These are phyloP conservation scores for Verticillium klebahnii DNA, from an alignment of 2,329 filamentous ascomycete genomes.

Conservation along the genomic window DNA sequence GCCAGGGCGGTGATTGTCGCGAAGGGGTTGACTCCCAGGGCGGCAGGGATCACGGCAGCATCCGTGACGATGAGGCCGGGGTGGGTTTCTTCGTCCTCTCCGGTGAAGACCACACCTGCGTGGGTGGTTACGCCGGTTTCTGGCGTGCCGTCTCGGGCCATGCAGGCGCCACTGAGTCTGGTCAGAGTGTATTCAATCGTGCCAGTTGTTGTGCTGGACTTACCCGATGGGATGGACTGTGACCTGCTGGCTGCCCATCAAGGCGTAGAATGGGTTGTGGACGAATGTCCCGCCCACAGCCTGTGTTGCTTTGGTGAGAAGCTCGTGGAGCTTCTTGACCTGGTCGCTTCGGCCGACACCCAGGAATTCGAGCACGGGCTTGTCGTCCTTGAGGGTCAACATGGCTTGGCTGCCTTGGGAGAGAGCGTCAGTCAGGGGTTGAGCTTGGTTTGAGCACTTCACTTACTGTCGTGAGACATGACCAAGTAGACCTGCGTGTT, in stretches of 20 bases:
- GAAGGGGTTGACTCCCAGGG: conserved; percentile 62
- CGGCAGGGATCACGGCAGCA: conserved; percentile 55
- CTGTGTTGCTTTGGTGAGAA: conserved; percentile 50
- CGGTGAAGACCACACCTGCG: conserved; percentile 54
- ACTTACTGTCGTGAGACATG: conserved; percentile 60
- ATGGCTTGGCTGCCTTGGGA: conserved; percentile 50
- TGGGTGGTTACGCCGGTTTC: conserved; percentile 57
- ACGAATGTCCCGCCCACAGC: conserved; percentile 57
- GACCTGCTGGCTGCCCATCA: conserved; percentile 52
- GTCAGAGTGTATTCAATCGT: conserved; percentile 13
- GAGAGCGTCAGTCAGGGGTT: neutral
- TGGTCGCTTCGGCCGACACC: conserved; percentile 54
- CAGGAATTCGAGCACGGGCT: conserved; percentile 54
- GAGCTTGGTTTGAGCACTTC: too few species aligned
- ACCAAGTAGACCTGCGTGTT: conserved; percentile 60
- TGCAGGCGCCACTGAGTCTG: conserved; percentile 50
- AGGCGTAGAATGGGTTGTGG: conserved; percentile 52
- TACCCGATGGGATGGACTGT: conserved; percentile 64
- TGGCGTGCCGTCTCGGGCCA: conserved; percentile 55
- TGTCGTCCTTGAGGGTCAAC: conserved; percentile 54
- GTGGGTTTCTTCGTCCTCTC: conserved; percentile 45
- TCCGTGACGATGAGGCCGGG: conserved; percentile 58
- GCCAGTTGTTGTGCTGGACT: conserved; percentile 12
- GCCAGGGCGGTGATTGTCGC: conserved; percentile 67
- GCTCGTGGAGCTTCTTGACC: conserved; percentile 44